Percentiles rank a stretch among this genome's conserved stretches.
phyloP scores from a whole-genome alignment of 2,329 filamentous ascomycete species.

The Sporothrix pseudoabietina region DNA sequence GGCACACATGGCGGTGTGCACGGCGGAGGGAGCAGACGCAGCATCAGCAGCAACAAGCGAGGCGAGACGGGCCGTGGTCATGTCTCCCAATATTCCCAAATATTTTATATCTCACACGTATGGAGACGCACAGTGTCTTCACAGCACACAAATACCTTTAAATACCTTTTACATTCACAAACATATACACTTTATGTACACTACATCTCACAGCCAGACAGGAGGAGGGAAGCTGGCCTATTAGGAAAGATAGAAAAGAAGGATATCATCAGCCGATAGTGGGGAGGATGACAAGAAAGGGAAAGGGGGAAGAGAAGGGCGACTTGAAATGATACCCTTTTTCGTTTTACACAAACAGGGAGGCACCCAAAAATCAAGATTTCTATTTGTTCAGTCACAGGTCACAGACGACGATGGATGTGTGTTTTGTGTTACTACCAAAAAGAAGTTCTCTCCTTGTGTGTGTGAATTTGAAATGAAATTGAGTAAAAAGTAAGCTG shows the following conservation, averaged over 20 bases:
- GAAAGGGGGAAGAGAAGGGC: slow-evolving; percentile 1
- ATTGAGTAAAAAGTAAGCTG: not conserved
- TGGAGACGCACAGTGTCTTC: not conserved
- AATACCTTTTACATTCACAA: not conserved
- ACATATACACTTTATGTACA: slow-evolving; percentile 14
- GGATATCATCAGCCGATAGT: slow-evolving; percentile 4
- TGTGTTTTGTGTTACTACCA: not conserved
- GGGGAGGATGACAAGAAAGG: not conserved
- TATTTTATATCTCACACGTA: not conserved
- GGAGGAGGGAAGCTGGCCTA: not conserved
- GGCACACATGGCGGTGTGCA: slow-evolving; percentile 11
- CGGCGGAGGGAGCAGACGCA: not conserved
- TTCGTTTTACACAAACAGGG: slow-evolving; percentile 32
- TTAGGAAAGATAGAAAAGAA: not conserved
- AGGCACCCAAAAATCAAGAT: slow-evolving; percentile 19
- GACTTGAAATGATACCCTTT: slow-evolving; percentile 35
- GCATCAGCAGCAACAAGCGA: not conserved
- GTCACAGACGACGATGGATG: not conserved
- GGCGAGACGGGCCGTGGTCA: not conserved
- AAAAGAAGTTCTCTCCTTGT: slow-evolving; percentile 5
- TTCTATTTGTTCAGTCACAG: not conserved
- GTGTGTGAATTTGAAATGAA: not conserved
- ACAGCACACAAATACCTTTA: not conserved
- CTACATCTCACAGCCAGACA: not conserved
- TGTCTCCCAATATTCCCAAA: not conserved